Evolutionary conservation across 2,329 filamentous ascomycete species (phyloP).

Genomic region (Kalmusia sp.): DNA sequence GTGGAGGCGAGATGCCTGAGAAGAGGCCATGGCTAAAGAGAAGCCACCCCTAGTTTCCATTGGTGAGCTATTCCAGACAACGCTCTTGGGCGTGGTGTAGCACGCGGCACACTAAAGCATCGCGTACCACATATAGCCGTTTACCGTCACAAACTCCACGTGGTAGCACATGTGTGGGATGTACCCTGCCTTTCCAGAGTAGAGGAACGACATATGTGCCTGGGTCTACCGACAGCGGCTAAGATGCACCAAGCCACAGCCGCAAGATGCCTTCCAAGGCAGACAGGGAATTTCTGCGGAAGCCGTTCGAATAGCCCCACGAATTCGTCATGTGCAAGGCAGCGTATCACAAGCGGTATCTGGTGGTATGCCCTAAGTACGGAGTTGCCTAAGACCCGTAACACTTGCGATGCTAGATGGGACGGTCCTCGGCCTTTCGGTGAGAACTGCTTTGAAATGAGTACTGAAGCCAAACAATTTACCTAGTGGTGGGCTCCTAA

Average conservation of each 20-base stretch:
- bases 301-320: background rate
- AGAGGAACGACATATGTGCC: slow-evolving; percentile 11
- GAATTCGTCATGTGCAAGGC: no score
- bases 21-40: background rate
- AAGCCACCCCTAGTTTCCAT: slow-evolving; percentile 6
- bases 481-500: slow-evolving; percentile 14
- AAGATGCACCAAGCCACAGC: slow-evolving; percentile 9
- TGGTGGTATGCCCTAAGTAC: background rate
- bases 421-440: slow-evolving; percentile 8
- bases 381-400: background rate
- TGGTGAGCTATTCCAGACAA: slow-evolving; percentile 12
- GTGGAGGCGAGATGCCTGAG: background rate
- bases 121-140: background rate
- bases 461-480: slow-evolving; percentile 11
- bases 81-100: background rate
- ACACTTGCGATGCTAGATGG: slow-evolving; percentile 12
- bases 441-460: slow-evolving; percentile 5
- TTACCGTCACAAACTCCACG: slow-evolving; percentile 15
- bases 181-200: slow-evolving; percentile 11
- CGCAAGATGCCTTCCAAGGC: background rate
- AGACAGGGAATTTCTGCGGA: background rate
- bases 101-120: slow-evolving; percentile 4
- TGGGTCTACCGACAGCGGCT: slow-evolving; percentile 12
- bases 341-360: background rate
- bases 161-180: slow-evolving; percentile 10